Evolutionary conservation across 225 moss, liverwort and hornwort species (phyloP).

Genomic region (Marchantia polymorpha): DNA sequence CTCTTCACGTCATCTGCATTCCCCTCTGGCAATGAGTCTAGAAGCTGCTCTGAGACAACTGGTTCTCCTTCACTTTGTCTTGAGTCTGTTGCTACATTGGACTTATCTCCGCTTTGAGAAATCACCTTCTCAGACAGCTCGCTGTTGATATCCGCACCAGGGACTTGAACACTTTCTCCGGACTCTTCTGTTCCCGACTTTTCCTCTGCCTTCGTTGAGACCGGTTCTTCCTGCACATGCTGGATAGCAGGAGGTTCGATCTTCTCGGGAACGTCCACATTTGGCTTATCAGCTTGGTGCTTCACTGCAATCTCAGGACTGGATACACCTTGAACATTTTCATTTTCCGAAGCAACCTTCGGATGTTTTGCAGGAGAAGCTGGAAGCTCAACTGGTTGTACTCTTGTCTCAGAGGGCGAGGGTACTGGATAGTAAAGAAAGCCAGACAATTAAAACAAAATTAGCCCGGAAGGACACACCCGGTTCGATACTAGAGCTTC

Average conservation of each 20-base stretch:
- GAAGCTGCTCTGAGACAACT: conserved; percentile 11
- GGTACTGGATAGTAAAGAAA: conserved; percentile 6
- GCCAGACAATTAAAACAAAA: not conserved
- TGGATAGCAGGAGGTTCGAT: conserved; percentile 21
- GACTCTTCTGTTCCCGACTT: conserved; percentile 10
- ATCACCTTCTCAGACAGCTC: conserved; percentile 3
- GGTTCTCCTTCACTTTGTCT: conserved; percentile 3
- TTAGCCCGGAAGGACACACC: not conserved
- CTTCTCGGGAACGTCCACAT: conserved; percentile 29
- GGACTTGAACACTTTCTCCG: not conserved
- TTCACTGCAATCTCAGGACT: conserved; percentile 31
- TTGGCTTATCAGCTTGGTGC: conserved; percentile 30
- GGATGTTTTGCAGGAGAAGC: conserved; percentile 22
- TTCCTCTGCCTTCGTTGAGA: conserved; percentile 6
- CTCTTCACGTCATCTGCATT: conserved; percentile 9
- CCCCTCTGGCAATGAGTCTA: not conserved
- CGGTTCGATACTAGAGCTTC: not conserved
- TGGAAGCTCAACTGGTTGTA: conserved; percentile 28
- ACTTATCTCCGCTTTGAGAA: conserved; percentile 10
- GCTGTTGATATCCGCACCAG: not conserved
- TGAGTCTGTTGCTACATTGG: conserved; percentile 16
- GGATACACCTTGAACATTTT: conserved; percentile 29
- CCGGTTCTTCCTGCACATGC: conserved; percentile 28
- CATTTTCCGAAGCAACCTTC: conserved; percentile 30
- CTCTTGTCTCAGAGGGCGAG: conserved; percentile 22